Evolutionary conservation across 2,329 filamentous ascomycete species (phyloP).

Genomic region (Pyrenochaeta sp.): DNA sequence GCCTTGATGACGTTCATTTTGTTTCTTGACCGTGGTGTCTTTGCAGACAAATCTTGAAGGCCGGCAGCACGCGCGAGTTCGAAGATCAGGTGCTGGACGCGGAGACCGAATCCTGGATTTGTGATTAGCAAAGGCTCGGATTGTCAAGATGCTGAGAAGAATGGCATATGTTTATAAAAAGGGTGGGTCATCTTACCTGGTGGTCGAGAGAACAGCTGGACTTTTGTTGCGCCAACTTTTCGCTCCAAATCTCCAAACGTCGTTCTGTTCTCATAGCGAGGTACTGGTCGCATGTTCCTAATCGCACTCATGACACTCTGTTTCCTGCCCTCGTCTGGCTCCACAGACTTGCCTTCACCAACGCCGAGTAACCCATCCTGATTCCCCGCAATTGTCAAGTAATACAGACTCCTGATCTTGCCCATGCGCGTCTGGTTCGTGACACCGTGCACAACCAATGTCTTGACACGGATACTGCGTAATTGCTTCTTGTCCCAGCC

Average conservation of each 20-base stretch:
- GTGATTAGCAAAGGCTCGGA: neutral
- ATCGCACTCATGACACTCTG: constrained; percentile 86
- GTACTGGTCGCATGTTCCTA: constrained; percentile 90
- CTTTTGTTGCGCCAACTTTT: constrained; percentile 88
- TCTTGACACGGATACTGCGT: constrained; percentile 69
- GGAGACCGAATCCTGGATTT: constrained; percentile 84
- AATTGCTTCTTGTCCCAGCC: constrained; percentile 62
- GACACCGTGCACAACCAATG: constrained; percentile 76
- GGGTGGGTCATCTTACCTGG: constrained; percentile 71
- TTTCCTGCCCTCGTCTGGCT: constrained; percentile 70
- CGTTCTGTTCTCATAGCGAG: constrained; percentile 89
- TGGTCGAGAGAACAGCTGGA: constrained; percentile 82
- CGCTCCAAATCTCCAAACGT: constrained; percentile 84
- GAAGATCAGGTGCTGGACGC: constrained; percentile 89
- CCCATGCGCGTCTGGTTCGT: constrained; percentile 95
- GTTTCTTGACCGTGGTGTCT: constrained; percentile 85
- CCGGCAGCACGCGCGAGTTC: constrained; percentile 90
- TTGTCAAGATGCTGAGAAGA: neutral
- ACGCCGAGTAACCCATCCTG: constrained; percentile 84
- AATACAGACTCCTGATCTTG: constrained; percentile 82
- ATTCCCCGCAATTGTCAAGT: constrained; percentile 86
- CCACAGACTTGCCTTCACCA: constrained; percentile 87
- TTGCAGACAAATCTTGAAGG: constrained; percentile 84
- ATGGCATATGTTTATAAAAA: neutral
- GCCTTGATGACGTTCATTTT: constrained; percentile 99